These are phyloP conservation scores for Martiniozyma abietophila DNA, from an alignment of 805 yeast genomes.

Conservation along the genomic window DNA sequence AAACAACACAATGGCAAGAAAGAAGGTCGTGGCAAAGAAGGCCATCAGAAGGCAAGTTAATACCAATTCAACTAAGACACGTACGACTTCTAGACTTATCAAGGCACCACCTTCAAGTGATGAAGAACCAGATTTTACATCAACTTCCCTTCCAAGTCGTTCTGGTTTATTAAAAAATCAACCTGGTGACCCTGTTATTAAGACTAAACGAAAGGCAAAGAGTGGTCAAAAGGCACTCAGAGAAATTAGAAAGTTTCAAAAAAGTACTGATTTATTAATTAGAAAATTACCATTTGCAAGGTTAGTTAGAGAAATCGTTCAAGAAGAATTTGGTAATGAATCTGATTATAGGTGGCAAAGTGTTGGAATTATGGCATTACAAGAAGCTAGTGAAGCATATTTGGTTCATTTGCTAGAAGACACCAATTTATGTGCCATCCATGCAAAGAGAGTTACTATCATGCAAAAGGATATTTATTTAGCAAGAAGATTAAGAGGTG, in stretches of 20 bases:
- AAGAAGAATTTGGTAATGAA: slow-evolving; percentile 42
- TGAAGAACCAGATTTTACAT: slow-evolving; percentile 4
- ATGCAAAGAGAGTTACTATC: slow-evolving; percentile 75
- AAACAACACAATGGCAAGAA: slow-evolving; percentile 6
- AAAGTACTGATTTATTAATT: slow-evolving; percentile 55
- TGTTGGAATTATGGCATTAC: slow-evolving; percentile 66
- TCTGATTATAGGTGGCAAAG: slow-evolving; percentile 70
- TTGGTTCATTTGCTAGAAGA: slow-evolving; percentile 66
- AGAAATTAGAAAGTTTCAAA: slow-evolving; percentile 62
- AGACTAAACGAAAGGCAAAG: slow-evolving; percentile 33
- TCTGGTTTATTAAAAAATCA: slow-evolving; percentile 37
- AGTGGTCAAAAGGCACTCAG: slow-evolving; percentile 61
- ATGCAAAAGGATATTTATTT: slow-evolving; percentile 78
- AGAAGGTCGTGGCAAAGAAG: slow-evolving; percentile 4
- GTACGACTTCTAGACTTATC: slow-evolving; percentile 1
- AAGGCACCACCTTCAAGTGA: slow-evolving; percentile 9
- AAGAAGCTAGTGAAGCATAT: slow-evolving; percentile 76
- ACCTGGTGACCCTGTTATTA: slow-evolving; percentile 45
- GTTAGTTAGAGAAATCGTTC: slow-evolving; percentile 65
- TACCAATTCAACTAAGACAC: slow-evolving; percentile 1
- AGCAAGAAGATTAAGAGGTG: slow-evolving; percentile 68
- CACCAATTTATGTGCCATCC: slow-evolving; percentile 68
- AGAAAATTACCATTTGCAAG: slow-evolving; percentile 73
- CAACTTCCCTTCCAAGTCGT: slow-evolving; percentile 1
- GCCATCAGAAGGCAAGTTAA: neutral